Conservation (phyloP, 306 rosid genomes). For the Rosa persica region DNA sequence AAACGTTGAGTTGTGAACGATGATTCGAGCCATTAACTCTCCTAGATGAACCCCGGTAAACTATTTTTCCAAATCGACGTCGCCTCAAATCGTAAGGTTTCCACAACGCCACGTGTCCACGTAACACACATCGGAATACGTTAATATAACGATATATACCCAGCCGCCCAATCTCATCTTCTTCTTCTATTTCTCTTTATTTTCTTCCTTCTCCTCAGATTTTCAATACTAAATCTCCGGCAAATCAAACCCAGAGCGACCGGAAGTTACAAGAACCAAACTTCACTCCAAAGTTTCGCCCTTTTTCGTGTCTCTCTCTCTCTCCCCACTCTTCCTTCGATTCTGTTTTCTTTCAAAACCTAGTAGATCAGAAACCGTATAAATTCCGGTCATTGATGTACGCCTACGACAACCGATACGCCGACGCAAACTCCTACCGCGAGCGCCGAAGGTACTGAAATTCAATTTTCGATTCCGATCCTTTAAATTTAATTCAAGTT, state of each 20-base stretch:
- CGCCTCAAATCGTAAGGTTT: not conserved
- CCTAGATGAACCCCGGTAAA: not conserved
- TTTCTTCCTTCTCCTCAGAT: not conserved
- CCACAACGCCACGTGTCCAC: not conserved
- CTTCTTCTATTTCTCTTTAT: not conserved
- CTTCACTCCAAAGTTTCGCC: not conserved
- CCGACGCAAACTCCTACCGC: conserved; percentile 70
- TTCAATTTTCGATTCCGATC: not conserved
- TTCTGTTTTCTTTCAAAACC: conserved; percentile 2
- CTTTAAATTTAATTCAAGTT: not conserved
- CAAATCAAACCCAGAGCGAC: not conserved
- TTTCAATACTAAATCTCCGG: not conserved
- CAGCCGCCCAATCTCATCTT: not conserved
- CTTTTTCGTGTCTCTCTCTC: not conserved
- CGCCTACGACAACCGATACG: conserved; percentile 55
- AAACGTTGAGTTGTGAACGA: too few species aligned
- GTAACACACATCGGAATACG: too few species aligned
- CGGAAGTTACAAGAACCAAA: not conserved
- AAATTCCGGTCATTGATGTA: conserved; percentile 35
- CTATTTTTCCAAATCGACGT: not conserved
- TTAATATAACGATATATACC: not conserved
- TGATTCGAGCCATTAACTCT: not conserved
- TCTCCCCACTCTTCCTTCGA: not conserved
- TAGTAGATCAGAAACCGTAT: not conserved
- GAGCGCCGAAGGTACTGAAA: conserved; percentile 66